phyloP scores from a whole-genome alignment of 352 stramenopile species.

The Globisporangium megalacanthum region DNA sequence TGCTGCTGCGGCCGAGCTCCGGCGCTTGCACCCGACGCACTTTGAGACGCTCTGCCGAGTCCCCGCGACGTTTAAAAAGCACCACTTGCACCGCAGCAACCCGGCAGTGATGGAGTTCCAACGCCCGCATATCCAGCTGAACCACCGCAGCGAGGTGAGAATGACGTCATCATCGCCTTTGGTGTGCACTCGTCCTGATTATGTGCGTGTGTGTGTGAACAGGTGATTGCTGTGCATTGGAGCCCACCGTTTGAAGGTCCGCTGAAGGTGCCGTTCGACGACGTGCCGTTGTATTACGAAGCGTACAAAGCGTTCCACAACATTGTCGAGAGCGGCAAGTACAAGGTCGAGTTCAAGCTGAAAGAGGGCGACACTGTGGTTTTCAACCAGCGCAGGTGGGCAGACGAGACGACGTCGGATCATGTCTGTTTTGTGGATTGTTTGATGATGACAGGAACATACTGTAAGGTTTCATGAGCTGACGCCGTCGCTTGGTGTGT shows the following conservation, averaged over 20 bases:
- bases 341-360: constrained; percentile 75
- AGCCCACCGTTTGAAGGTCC: constrained; percentile 93
- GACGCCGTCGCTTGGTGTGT: not conserved
- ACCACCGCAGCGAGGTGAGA: constrained; percentile 69
- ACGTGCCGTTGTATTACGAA: constrained; percentile 74
- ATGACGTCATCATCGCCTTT: no score
- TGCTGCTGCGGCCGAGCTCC: constrained; percentile 65
- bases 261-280: constrained; percentile 70
- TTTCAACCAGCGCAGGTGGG: constrained; percentile 77
- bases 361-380: constrained; percentile 76
- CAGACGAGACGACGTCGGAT: no score
- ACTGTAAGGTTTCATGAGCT: not conserved
- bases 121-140: constrained; percentile 90
- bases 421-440: not conserved
- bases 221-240: constrained; percentile 91
- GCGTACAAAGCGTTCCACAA: constrained; percentile 78
- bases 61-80: constrained; percentile 94
- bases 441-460: no score
- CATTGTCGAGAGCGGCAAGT: constrained; percentile 67
- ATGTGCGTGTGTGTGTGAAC: constrained; percentile 3
- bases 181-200: not conserved
- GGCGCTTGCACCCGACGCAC: constrained; percentile 47
- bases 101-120: constrained; percentile 92
- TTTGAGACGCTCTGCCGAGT: constrained; percentile 77
- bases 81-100: constrained; percentile 84